A percentile compares a stretch with the other conserved stretches of the same genome.
Conservation (phyloP, 441 rosid species). For the Codiaeum variegatum region DNA sequence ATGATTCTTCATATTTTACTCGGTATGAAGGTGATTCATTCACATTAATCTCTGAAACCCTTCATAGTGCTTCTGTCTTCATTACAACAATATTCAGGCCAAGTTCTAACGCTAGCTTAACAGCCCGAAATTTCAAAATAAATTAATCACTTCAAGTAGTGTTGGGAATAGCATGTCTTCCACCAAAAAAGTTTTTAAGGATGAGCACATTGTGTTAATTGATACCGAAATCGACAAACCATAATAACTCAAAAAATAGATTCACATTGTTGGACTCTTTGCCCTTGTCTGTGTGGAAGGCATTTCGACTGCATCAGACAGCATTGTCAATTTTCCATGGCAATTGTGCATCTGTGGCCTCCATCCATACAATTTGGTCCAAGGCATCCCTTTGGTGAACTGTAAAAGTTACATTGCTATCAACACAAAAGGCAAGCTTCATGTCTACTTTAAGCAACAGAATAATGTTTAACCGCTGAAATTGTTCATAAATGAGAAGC, state of each 20-base stretch:
- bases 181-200: neutral
- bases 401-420: neutral
- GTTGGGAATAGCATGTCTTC: neutral
- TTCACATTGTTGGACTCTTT: neutral
- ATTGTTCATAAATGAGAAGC: neutral
- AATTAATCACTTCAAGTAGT: neutral
- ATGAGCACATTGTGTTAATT: neutral
- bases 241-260: neutral
- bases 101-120: neutral
- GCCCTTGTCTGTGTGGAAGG: neutral
- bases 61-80: neutral
- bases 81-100: neutral
- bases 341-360: neutral
- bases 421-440: neutral
- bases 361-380: neutral
- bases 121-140: neutral
- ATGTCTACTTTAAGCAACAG: conserved; percentile 1
- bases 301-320: neutral
- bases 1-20: neutral
- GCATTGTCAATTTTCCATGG: neutral
- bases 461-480: neutral
- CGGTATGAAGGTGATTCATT: neutral
- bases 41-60: neutral
- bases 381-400: neutral
- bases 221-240: neutral